Conservation (phyloP, 2,329 filamentous ascomycete species). For the Ceratocystis diversiconidia region DNA sequence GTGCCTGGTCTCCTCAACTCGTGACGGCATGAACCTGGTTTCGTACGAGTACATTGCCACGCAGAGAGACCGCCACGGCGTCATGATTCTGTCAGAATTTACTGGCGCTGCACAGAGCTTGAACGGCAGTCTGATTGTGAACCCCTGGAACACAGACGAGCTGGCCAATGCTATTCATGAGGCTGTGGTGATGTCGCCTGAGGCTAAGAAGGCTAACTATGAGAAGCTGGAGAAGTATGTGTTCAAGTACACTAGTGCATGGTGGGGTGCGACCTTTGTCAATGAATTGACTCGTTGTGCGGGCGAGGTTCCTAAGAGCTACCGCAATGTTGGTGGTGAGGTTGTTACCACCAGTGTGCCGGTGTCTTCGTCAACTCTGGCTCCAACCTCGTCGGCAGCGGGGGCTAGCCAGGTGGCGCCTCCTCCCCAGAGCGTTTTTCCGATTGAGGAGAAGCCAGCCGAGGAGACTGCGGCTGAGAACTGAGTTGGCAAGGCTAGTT, state of each 20-base stretch:
- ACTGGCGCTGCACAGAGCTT: slow-evolving; percentile 89
- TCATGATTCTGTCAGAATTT: slow-evolving; percentile 92
- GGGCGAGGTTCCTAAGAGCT: slow-evolving; percentile 29
- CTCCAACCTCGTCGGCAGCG: background rate
- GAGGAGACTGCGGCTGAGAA: slow-evolving; percentile 6
- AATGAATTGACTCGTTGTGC: slow-evolving; percentile 54
- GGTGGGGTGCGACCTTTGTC: slow-evolving; percentile 93
- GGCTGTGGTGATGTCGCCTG: slow-evolving; percentile 88
- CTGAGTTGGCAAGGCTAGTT: background rate
- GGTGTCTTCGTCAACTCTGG: slow-evolving; percentile 12
- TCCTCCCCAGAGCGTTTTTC: background rate
- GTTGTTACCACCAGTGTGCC: slow-evolving; percentile 15
- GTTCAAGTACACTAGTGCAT: slow-evolving; percentile 92
- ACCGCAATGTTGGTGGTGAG: slow-evolving; percentile 29
- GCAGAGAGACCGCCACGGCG: slow-evolving; percentile 77
- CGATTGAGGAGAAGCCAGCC: slow-evolving; percentile 16
- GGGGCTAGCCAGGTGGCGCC: background rate
- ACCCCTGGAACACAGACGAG: slow-evolving; percentile 97
- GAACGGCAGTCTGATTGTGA: slow-evolving; percentile 86
- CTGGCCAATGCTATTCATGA: slow-evolving; percentile 86
- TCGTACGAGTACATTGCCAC: slow-evolving; percentile 97
- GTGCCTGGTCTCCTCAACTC: slow-evolving; percentile 85
- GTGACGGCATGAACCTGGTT: slow-evolving; percentile 97
- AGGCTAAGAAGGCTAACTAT: slow-evolving; percentile 76
- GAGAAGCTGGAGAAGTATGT: slow-evolving; percentile 88